Evolutionary conservation across 106 monocot species (phyloP).

Genomic region (Agapanthus africanus): DNA sequence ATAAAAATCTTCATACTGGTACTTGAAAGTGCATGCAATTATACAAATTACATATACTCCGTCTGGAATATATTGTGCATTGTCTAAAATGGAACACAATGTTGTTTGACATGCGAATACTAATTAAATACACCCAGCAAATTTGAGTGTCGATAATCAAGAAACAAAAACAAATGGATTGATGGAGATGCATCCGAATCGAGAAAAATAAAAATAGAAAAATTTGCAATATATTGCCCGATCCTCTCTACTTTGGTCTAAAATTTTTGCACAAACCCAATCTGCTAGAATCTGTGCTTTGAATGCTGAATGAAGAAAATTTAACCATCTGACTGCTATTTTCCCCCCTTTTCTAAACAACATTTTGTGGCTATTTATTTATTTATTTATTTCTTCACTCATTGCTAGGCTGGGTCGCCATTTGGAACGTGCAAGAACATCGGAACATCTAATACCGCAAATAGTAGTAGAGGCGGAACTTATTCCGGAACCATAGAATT

Average conservation of each 20-base stretch:
- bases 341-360: no score
- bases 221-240: not conserved
- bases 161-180: no score
- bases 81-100: not conserved
- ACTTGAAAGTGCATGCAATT: no score
- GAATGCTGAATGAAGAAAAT: not conserved
- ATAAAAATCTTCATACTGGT: no score
- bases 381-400: not conserved
- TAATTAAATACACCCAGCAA: no score
- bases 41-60: no score
- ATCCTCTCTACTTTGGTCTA: not conserved
- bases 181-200: not conserved
- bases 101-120: no score
- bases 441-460: conserved; percentile 20
- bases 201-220: not conserved
- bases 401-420: conserved; percentile 41
- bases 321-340: not conserved
- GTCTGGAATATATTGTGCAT: no score
- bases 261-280: not conserved
- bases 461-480: conserved; percentile 19
- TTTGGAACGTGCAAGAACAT: conserved; percentile 52
- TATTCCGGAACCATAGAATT: conserved; percentile 70
- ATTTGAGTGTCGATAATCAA: no score
- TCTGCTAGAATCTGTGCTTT: not conserved
- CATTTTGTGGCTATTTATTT: no score